phyloP scores from a whole-genome alignment of 805 yeast genomes.

The Vanderwaltozyma verrucispora region DNA sequence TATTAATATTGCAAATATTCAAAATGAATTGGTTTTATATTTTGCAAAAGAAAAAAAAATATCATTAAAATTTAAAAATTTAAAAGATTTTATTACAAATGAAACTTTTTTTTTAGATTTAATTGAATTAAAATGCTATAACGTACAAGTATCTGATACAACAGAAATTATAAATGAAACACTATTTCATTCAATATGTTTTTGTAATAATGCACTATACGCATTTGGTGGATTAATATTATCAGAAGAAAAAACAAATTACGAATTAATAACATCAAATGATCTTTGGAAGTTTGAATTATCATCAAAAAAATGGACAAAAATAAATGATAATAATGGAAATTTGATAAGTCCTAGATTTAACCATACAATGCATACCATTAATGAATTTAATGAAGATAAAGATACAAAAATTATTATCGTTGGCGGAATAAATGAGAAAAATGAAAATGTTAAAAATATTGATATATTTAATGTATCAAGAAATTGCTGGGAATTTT shows the following conservation, averaged over 20 bases:
- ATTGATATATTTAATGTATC: slow-evolving; percentile 25
- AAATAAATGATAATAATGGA: slow-evolving; percentile 30
- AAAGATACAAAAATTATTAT: slow-evolving; percentile 24
- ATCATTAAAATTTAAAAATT: neutral
- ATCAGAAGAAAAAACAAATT: slow-evolving; percentile 13
- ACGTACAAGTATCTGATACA: slow-evolving; percentile 23
- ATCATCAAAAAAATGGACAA: slow-evolving; percentile 41
- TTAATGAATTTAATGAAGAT: slow-evolving; percentile 15
- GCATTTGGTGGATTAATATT: slow-evolving; percentile 57
- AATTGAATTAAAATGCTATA: slow-evolving; percentile 47
- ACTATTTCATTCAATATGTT: slow-evolving; percentile 49
- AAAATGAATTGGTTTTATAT: slow-evolving; percentile 29
- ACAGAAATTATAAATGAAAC: slow-evolving; percentile 25
- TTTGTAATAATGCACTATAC: slow-evolving; percentile 40
- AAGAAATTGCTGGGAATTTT: slow-evolving; percentile 25
- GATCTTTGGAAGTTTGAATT: slow-evolving; percentile 67
- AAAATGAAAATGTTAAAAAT: slow-evolving; percentile 19
- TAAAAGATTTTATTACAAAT: neutral
- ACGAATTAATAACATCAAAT: slow-evolving; percentile 37
- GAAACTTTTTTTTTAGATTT: slow-evolving; percentile 54
- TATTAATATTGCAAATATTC: slow-evolving; percentile 31
- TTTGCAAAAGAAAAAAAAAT: slow-evolving; percentile 14
- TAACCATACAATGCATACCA: slow-evolving; percentile 37
- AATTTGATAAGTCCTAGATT: neutral
- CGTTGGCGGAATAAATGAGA: slow-evolving; percentile 25